Conservation (phyloP, 2,329 filamentous ascomycete genomes). For the Exophiala lecanii-corni region DNA sequence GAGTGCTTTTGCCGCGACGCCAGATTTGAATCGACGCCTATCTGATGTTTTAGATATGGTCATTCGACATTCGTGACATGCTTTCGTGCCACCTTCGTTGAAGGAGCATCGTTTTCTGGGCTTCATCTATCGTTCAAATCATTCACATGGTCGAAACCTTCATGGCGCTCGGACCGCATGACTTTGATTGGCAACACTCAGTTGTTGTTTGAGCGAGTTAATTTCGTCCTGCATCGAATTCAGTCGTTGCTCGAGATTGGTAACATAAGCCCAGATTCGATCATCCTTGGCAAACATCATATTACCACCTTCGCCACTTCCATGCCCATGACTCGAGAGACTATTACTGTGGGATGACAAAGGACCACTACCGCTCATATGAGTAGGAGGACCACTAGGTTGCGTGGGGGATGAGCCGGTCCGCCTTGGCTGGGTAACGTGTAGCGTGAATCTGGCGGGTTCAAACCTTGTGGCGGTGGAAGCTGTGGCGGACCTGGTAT, state of each 20-base stretch:
- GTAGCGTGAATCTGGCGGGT: slow-evolving; percentile 40
- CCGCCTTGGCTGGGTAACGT: slow-evolving; percentile 36
- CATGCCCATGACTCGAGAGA: slow-evolving; percentile 31
- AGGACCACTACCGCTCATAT: slow-evolving; percentile 29
- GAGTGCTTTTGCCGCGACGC: slow-evolving; percentile 11
- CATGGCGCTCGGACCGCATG: background rate
- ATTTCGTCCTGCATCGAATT: slow-evolving; percentile 40
- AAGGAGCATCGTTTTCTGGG: background rate
- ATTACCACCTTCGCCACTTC: slow-evolving; percentile 27
- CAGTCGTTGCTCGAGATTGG: slow-evolving; percentile 40
- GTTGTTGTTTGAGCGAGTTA: slow-evolving; percentile 36
- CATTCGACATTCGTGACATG: too few species aligned
- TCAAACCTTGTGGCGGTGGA: slow-evolving; percentile 40
- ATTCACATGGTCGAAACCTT: background rate
- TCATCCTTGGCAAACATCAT: slow-evolving; percentile 32
- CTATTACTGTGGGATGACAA: slow-evolving; percentile 30
- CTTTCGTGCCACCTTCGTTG: too few species aligned
- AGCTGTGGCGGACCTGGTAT: slow-evolving; percentile 40
- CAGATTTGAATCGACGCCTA: background rate
- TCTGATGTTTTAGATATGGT: too few species aligned
- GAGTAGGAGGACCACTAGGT: slow-evolving; percentile 32
- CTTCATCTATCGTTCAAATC: background rate
- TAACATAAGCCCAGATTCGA: slow-evolving; percentile 42
- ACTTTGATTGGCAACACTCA: slow-evolving; percentile 27
- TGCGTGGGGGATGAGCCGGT: slow-evolving; percentile 31